Evolutionary conservation across 139 green algal species (phyloP), one percentile per base, ranked within the genome.

Genomic region (Tetraselmis striata): DNA sequence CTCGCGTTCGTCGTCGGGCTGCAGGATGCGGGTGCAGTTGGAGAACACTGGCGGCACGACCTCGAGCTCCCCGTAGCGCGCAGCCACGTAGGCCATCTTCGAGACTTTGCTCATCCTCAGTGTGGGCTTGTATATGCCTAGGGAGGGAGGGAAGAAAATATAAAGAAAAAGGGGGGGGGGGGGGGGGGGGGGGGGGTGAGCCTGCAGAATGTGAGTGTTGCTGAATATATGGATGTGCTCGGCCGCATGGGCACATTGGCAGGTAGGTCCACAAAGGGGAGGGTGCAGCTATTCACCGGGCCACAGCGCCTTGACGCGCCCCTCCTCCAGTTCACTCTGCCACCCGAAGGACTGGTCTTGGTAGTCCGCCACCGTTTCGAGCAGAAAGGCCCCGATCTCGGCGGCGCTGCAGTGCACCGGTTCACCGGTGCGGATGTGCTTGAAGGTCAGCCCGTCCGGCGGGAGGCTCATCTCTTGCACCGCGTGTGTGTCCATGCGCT

Each of bases 311-410:
- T 18, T 77, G 26, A 28, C 74, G 2, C 74, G 25, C 74, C 74
- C 74, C 74, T 28, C 74, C 25, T 77, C 74, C 74, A 77, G 25
- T 2, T 77, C 74, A 29, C 26, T 31, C 74, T 77, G 74, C 74
- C 74, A 77, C 22, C 74, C 74, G 23, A 77, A 77, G 74, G 74
- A 77, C n/a, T 77, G 74, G 23, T 77, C 74, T 22, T 31, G 26
- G 74, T 77, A 77, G 74, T 77, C 74, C 5, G 74, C 74, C 74
- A 77, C 26, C 74, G 74, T 77, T 18, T 77, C 74, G 5, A 77
- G 26, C 2, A 77, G n/a, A 18, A 77, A 77, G 26, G 74, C 74
- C 23, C 74, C 74, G 25, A 77, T 77, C 74, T 77, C 74, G 26
- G 25, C n/a, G 74, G 74, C 74, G 26, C 26, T 31, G 74, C 74